Conservation (phyloP, 306 rosid species). For the Medicago arabica region DNA sequence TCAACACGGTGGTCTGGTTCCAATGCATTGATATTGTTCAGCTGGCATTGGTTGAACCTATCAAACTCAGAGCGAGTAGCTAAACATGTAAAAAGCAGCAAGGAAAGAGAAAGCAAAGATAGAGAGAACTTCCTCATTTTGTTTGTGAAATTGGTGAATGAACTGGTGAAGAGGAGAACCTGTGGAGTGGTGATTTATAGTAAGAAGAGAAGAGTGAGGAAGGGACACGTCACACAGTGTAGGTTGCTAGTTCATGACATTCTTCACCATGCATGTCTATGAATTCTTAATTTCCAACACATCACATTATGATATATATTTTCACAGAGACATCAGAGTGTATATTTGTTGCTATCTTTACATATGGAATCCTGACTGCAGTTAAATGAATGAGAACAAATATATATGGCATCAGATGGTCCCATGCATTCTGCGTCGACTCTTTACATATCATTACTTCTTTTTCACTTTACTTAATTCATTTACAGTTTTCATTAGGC, state of each 20-base stretch:
- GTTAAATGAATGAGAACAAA: not conserved
- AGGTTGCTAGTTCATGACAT: slow-evolving; percentile 43
- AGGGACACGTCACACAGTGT: slow-evolving; percentile 43
- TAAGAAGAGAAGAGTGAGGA: not conserved
- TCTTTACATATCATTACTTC: not conserved
- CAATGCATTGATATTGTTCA: slow-evolving; percentile 30
- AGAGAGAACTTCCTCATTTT: not conserved
- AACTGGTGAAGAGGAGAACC: not conserved
- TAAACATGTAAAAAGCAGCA: slow-evolving; percentile 42
- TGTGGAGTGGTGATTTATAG: slow-evolving; percentile 33
- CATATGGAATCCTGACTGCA: not conserved
- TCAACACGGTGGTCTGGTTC: slow-evolving; percentile 44
- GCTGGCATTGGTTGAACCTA: slow-evolving; percentile 38
- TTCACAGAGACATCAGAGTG: not conserved
- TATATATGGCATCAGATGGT: not conserved
- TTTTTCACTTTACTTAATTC: not conserved
- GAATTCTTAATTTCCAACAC: slow-evolving; percentile 41
- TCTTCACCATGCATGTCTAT: slow-evolving; percentile 57
- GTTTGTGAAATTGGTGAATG: not conserved
- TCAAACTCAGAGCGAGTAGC: slow-evolving; percentile 19
- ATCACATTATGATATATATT: slow-evolving; percentile 26
- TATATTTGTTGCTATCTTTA: not conserved
- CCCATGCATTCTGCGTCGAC: not conserved
- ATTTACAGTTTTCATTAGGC: not conserved
- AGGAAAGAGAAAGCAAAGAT: slow-evolving; percentile 1